A percentile compares a stretch with the other conserved stretches of the same genome.
Conservation (phyloP, 2,329 filamentous ascomycete genomes). For the Raffaelea arxii region DNA sequence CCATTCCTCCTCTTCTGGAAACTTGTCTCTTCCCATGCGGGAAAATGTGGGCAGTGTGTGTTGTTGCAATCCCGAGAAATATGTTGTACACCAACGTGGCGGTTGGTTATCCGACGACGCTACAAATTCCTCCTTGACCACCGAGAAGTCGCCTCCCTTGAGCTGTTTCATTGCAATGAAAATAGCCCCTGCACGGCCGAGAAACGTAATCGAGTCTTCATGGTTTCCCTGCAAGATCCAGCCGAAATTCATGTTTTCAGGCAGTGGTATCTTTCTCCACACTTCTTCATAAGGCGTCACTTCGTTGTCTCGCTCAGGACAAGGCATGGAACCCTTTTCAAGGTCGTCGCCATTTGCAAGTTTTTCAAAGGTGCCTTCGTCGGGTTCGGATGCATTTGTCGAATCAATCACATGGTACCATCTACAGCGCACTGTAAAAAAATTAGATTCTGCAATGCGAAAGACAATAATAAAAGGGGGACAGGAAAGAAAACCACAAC, state of each 20-base stretch:
- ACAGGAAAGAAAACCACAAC: background rate
- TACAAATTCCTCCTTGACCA: background rate
- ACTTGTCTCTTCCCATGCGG: background rate
- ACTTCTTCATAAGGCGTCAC: conserved; percentile 7
- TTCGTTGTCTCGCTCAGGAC: conserved; percentile 1
- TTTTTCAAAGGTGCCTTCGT: conserved; percentile 4
- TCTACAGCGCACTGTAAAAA: conserved; percentile 4
- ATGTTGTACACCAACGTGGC: background rate
- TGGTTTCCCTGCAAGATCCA: background rate
- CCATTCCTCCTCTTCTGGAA: background rate
- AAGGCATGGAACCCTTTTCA: conserved; percentile 8
- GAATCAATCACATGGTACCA: conserved; percentile 8
- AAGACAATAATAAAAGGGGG: background rate
- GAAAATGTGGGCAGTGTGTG: background rate
- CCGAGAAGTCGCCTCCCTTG: background rate
- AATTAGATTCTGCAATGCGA: no score
- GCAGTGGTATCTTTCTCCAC: conserved; percentile 1
- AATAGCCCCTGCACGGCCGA: background rate
- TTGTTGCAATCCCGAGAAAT: background rate
- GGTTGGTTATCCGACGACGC: background rate
- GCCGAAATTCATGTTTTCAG: background rate
- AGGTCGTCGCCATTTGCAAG: conserved; percentile 7
- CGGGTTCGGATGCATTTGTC: conserved; percentile 2
- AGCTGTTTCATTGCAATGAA: background rate
- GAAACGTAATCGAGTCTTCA: background rate